Percentiles rank a stretch among this genome's conserved stretches.
Conservation (phyloP, 164 flowering plant genomes). For the Saururus chinensis region DNA sequence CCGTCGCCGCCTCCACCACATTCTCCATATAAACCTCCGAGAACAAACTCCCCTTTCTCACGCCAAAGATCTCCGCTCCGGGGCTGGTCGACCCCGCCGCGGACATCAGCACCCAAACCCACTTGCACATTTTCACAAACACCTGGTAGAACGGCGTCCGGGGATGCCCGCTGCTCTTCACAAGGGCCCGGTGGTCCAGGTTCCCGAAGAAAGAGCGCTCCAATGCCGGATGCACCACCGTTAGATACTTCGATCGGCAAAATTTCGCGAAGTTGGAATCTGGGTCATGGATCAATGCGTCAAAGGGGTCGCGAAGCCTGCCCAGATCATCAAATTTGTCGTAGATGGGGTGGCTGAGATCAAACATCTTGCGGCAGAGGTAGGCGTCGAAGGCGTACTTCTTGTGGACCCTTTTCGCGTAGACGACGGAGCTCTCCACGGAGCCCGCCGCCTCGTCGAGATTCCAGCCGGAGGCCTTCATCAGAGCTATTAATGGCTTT, state of each 20-base stretch:
- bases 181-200: conserved; percentile 41
- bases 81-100: conserved; percentile 25
- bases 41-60: conserved; percentile 30
- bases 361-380: conserved; percentile 43
- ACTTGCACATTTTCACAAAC: conserved; percentile 48
- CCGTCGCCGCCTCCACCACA: conserved; percentile 20
- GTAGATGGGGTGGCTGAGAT: conserved; percentile 5
- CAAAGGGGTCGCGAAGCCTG: conserved; percentile 32
- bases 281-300: conserved; percentile 29
- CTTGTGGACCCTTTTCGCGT: conserved; percentile 32
- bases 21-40: conserved; percentile 45
- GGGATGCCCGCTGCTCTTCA: conserved; percentile 40
- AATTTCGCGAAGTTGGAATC: conserved; percentile 39
- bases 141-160: conserved; percentile 45
- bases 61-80: conserved; percentile 27
- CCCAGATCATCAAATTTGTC: conserved; percentile 1
- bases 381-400: conserved; percentile 65
- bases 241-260: conserved; percentile 35
- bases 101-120: conserved; percentile 43
- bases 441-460: conserved; percentile 38
- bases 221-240: conserved; percentile 42
- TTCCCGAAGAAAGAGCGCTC: conserved; percentile 54
- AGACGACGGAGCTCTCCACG: conserved; percentile 21
- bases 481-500: conserved; percentile 43
- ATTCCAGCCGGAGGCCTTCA: conserved; percentile 56